Evolutionary conservation across 371 early-diverging fungal genomes (phyloP).

Genomic region (Lichtheimia ornata): DNA sequence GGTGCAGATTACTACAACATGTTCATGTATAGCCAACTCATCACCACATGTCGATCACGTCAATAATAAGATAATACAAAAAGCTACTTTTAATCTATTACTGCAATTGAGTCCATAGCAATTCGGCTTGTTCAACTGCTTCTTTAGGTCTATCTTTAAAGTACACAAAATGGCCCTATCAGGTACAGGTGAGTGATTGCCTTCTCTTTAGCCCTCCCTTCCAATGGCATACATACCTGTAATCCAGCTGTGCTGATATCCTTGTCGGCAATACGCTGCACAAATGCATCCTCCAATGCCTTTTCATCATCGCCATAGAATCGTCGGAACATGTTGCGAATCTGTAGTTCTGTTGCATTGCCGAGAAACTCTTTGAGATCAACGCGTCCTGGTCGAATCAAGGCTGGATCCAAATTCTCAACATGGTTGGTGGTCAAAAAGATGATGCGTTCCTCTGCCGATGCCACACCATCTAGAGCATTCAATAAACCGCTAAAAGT

Average conservation of each 20-base stretch:
- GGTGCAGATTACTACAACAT: no score
- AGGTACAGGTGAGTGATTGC: neutral
- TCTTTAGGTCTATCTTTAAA: constrained; percentile 76
- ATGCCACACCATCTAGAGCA: constrained; percentile 98
- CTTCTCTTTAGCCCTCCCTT: no score
- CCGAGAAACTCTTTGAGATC: constrained; percentile 93
- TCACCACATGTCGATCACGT: no score
- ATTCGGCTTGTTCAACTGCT: constrained; percentile 59
- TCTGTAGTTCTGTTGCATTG: constrained; percentile 79
- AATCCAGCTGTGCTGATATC: constrained; percentile 82
- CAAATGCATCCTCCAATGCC: constrained; percentile 73
- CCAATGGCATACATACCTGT: constrained; percentile 26
- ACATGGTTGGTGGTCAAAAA: constrained; percentile 99
- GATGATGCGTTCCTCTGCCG: constrained; percentile 95
- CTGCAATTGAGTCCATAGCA: constrained; percentile 31
- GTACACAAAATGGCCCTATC: constrained; percentile 92
- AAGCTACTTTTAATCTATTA: neutral
- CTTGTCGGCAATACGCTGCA: constrained; percentile 50
- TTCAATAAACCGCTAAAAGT: constrained; percentile 99
- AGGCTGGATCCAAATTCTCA: constrained; percentile 94
- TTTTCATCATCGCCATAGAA: constrained; percentile 74
- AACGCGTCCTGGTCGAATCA: constrained; percentile 98
- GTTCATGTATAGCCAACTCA: no score
- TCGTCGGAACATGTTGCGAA: constrained; percentile 80
- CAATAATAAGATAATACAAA: no score